Evolutionary conservation across 2,329 filamentous ascomycete genomes (phyloP).

Genomic region (Colletotrichum viniferum): DNA sequence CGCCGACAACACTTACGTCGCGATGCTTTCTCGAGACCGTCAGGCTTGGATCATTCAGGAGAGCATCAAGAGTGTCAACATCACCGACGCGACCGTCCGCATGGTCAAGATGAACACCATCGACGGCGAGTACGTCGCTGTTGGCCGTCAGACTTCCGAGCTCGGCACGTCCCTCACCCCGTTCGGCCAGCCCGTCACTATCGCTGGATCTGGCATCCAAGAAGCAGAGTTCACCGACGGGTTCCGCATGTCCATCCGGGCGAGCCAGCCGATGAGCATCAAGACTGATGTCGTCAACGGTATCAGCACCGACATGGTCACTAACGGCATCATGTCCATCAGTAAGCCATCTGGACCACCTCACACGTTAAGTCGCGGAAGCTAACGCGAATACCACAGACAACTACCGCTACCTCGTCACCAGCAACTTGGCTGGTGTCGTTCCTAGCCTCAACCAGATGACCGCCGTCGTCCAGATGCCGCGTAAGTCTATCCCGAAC

Average conservation of each 20-base stretch:
- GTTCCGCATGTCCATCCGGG: constrained; percentile 26
- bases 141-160: constrained; percentile 24
- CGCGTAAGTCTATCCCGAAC: constrained; percentile 18
- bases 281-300: constrained; percentile 25
- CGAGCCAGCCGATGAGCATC: constrained; percentile 26
- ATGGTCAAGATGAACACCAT: constrained; percentile 25
- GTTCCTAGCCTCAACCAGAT: constrained; percentile 23
- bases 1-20: constrained; percentile 25
- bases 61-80: constrained; percentile 24
- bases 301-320: constrained; percentile 25
- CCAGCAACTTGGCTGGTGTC: constrained; percentile 24
- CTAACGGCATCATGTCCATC: constrained; percentile 22
- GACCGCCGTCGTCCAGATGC: constrained; percentile 26
- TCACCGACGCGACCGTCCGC: constrained; percentile 25
- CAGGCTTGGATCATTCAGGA: constrained; percentile 26
- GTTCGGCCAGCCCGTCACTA: constrained; percentile 23
- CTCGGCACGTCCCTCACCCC: constrained; percentile 22
- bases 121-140: constrained; percentile 25
- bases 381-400: constrained; percentile 1
- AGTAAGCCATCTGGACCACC: neutral
- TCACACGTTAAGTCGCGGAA: neutral
- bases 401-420: constrained; percentile 27
- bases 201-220: constrained; percentile 25
- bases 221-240: constrained; percentile 26
- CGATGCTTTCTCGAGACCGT: constrained; percentile 23